Evolutionary conservation across 495 filamentous ascomycete genomes (phyloP).

Genomic region (Penicillium atrosanguineum): DNA sequence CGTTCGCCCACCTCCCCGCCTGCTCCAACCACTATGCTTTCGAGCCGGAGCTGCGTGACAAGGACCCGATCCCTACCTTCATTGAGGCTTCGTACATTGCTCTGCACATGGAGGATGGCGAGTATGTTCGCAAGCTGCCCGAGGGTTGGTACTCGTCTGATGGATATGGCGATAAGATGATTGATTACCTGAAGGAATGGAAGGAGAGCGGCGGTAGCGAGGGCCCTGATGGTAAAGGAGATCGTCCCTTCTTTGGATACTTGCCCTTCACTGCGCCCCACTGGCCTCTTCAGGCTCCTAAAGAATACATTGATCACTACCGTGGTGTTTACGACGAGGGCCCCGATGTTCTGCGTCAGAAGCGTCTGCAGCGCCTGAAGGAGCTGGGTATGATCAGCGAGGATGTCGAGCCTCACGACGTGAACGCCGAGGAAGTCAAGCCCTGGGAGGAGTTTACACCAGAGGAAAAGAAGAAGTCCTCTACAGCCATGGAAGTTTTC

Average conservation of each 20-base stretch:
- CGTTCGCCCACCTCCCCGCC: slow-evolving; percentile 53
- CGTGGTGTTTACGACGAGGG: slow-evolving; percentile 57
- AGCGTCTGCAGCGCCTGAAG: slow-evolving; percentile 50
- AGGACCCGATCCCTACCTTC: slow-evolving; percentile 47
- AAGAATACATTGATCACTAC: slow-evolving; percentile 52
- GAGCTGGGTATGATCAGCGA: slow-evolving; percentile 49
- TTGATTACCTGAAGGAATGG: slow-evolving; percentile 53
- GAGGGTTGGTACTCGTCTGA: slow-evolving; percentile 57
- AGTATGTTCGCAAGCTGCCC: slow-evolving; percentile 52
- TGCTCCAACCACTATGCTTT: slow-evolving; percentile 62
- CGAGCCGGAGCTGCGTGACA: slow-evolving; percentile 50
- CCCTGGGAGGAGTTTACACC: slow-evolving; percentile 50
- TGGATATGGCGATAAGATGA: slow-evolving; percentile 52
- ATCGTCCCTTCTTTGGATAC: slow-evolving; percentile 60
- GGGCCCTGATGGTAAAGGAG: slow-evolving; percentile 31
- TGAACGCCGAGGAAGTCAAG: slow-evolving; percentile 53
- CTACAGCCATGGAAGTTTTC: slow-evolving; percentile 59
- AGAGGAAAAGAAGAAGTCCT: slow-evolving; percentile 51
- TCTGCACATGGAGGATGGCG: slow-evolving; percentile 57
- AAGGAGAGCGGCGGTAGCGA: slow-evolving; percentile 36
- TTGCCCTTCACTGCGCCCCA: slow-evolving; percentile 60
- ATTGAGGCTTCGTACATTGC: slow-evolving; percentile 53
- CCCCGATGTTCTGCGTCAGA: slow-evolving; percentile 50
- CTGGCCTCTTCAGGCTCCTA: slow-evolving; percentile 59
- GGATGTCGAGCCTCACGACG: slow-evolving; percentile 51